These are phyloP conservation scores for Trichoderma erinaceum DNA, from an alignment of 495 filamentous ascomycete species.

Conservation along the genomic window DNA sequence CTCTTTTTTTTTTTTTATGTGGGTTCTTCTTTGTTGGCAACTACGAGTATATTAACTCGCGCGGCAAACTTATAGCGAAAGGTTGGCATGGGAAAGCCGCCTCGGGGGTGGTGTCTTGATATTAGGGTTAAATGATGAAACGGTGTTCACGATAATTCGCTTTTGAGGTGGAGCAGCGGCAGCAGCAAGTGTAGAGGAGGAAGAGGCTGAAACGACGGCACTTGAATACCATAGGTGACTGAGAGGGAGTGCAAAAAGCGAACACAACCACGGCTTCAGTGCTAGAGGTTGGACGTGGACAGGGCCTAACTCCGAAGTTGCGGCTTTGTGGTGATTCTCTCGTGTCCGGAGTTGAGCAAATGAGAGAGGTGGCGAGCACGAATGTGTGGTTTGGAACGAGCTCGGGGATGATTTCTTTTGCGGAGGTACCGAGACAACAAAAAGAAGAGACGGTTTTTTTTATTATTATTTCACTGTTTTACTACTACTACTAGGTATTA, in stretches of 20 bases:
- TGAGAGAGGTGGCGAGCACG: background rate
- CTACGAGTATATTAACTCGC: background rate
- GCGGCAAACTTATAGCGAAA: background rate
- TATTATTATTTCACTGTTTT: background rate
- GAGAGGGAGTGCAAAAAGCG: background rate
- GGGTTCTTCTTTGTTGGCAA: background rate
- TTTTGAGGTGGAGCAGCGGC: background rate
- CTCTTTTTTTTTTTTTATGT: background rate
- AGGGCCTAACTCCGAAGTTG: background rate
- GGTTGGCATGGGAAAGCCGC: background rate
- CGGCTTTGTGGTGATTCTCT: background rate
- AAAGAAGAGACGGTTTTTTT: constrained; percentile 4
- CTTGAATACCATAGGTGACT: background rate
- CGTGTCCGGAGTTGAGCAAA: background rate
- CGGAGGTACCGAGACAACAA: background rate
- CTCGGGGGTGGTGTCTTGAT: constrained; percentile 8
- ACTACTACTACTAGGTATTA: background rate
- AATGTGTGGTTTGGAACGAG: background rate
- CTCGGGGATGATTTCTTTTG: background rate
- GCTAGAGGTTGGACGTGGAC: background rate
- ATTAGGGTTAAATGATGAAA: constrained; percentile 5
- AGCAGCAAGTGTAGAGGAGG: background rate
- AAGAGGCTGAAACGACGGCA: background rate
- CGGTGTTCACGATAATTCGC: constrained; percentile 1
- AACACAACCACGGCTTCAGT: background rate